Conservation (phyloP, 768 basidiomycete species). For the Phlebiopsis flavidoalba region DNA sequence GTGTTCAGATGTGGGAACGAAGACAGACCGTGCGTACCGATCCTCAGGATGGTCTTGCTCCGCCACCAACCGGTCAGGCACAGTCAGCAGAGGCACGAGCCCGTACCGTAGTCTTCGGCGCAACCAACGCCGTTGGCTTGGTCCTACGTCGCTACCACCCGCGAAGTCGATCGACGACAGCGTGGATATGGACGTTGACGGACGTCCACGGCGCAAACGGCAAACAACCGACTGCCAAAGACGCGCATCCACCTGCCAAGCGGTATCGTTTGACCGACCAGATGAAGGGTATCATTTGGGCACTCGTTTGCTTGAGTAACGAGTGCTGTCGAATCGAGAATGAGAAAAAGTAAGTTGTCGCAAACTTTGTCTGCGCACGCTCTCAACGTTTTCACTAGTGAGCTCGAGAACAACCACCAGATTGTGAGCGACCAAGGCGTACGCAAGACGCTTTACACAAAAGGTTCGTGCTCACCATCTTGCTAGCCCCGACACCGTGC, state of each 20-base stretch:
- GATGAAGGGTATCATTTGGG: conserved; percentile 80
- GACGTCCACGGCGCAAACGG: conserved; percentile 27
- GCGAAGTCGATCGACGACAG: conserved; percentile 17
- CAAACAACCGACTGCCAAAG: conserved; percentile 21
- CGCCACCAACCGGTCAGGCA: conserved; percentile 15
- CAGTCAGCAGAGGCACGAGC: conserved; percentile 32
- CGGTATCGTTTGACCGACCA: conserved; percentile 74
- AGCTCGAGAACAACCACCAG: conserved; percentile 61
- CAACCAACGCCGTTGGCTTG: conserved; percentile 12
- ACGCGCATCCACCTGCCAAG: conserved; percentile 63
- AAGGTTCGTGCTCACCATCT: conserved; percentile 38
- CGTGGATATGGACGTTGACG: conserved; percentile 19
- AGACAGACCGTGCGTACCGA: conserved; percentile 31
- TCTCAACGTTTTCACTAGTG: conserved; percentile 19
- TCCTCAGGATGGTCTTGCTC: conserved; percentile 24
- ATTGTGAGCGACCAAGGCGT: conserved; percentile 78
- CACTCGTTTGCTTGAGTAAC: conserved; percentile 75
- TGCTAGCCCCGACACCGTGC: background rate
- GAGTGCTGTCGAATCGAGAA: conserved; percentile 71
- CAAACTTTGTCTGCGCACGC: background rate
- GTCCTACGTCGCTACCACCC: background rate
- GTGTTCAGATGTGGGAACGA: conserved; percentile 65
- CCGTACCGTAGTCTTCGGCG: conserved; percentile 15
- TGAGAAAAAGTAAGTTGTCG: conserved; percentile 50
- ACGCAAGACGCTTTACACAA: conserved; percentile 76